phyloP scores from a whole-genome alignment of 2,329 filamentous ascomycete species.

The Colletotrichum chlorophyti region DNA sequence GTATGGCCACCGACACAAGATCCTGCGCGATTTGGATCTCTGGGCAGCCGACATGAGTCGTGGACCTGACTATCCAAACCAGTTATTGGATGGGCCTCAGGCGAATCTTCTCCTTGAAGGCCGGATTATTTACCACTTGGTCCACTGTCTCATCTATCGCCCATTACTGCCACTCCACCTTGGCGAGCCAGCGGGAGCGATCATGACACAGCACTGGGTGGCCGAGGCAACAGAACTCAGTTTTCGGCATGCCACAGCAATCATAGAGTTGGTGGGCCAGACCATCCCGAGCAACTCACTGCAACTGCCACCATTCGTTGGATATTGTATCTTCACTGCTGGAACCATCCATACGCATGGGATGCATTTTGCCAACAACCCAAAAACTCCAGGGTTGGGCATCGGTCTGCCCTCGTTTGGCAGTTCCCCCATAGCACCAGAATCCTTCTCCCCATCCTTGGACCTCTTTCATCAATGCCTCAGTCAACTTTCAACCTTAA shows the following conservation, averaged over 20 bases:
- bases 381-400: not conserved
- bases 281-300: not conserved
- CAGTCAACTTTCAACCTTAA: constrained; percentile 2
- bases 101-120: not conserved
- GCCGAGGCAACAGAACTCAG: constrained; percentile 10
- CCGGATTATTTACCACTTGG: constrained; percentile 5
- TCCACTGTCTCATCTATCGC: constrained; percentile 21
- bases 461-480: constrained; percentile 5
- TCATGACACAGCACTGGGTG: constrained; percentile 17
- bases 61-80: not conserved
- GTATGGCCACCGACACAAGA: constrained; percentile 18
- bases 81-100: not conserved
- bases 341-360: constrained; percentile 9
- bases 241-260: constrained; percentile 17
- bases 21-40: constrained; percentile 12
- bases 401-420: constrained; percentile 3
- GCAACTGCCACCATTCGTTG: constrained; percentile 7
- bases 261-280: constrained; percentile 3
- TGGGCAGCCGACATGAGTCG: constrained; percentile 3
- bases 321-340: constrained; percentile 18
- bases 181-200: constrained; percentile 4
- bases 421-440: constrained; percentile 10
- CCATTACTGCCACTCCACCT: constrained; percentile 10
- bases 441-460: not conserved
- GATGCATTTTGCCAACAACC: constrained; percentile 2